phyloP scores from a whole-genome alignment of 495 filamentous ascomycete species.

The Penicillium paxilli region DNA sequence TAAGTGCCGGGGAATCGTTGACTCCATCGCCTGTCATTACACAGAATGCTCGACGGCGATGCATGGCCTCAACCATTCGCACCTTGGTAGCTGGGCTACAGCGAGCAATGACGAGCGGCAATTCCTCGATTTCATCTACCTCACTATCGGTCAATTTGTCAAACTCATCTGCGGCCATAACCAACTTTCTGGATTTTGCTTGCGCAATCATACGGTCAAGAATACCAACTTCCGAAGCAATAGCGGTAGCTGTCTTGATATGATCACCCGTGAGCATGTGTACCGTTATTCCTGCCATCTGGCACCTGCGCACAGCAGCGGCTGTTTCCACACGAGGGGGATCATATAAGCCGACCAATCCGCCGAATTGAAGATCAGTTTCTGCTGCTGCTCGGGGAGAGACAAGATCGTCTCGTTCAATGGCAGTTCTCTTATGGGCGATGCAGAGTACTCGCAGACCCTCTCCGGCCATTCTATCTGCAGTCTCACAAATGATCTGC shows the following conservation, averaged over 20 bases:
- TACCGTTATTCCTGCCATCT: conserved; percentile 63
- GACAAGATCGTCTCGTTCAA: conserved; percentile 22
- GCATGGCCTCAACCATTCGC: conserved; percentile 69
- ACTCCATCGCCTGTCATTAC: conserved; percentile 84
- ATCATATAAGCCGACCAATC: conserved; percentile 66
- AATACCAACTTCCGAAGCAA: conserved; percentile 65
- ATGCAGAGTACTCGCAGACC: conserved; percentile 82
- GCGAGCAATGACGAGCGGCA: conserved; percentile 69
- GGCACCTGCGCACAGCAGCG: conserved; percentile 50
- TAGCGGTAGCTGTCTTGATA: conserved; percentile 60
- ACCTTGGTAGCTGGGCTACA: conserved; percentile 71
- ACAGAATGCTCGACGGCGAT: conserved; percentile 62
- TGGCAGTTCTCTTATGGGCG: conserved; percentile 49
- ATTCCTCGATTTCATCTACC: conserved; percentile 59
- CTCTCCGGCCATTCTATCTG: conserved; percentile 65
- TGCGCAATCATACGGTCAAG: conserved; percentile 46
- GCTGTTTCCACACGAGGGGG: conserved; percentile 68
- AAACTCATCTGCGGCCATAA: conserved; percentile 66
- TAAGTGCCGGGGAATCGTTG: conserved; percentile 80
- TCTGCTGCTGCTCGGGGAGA: conserved; percentile 48
- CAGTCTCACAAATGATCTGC: conserved; percentile 57
- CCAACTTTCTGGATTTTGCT: conserved; percentile 50
- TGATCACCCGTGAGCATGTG: conserved; percentile 74
- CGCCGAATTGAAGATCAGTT: conserved; percentile 53
- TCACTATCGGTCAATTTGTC: conserved; percentile 59